These are phyloP conservation scores for Pestalotiopsis sp. DNA, from an alignment of 2,329 filamentous ascomycete genomes.

Conservation along the genomic window DNA sequence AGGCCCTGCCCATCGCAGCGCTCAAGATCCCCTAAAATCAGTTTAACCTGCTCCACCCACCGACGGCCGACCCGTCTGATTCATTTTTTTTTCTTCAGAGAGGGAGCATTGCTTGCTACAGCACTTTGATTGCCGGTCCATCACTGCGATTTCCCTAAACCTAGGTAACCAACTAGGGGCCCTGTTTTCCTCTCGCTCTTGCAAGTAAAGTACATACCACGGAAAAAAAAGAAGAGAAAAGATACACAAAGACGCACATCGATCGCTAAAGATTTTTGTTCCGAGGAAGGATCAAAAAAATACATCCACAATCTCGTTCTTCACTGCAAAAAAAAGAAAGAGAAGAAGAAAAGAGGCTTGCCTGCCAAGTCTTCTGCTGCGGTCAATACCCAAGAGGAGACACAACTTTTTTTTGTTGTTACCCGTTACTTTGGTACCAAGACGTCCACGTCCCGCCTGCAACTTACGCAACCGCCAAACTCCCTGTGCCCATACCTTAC, in stretches of 20 bases:
- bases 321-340: neutral
- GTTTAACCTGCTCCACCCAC: conserved; percentile 1
- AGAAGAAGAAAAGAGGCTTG: neutral
- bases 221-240: neutral
- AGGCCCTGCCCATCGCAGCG: neutral
- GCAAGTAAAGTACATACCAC: neutral
- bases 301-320: neutral
- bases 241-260: conserved; percentile 4
- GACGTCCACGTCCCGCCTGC: neutral
- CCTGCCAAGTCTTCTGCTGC: neutral
- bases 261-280: neutral
- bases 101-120: neutral
- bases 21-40: neutral
- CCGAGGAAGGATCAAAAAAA: neutral
- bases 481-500: neutral
- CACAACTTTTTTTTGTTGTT: neutral
- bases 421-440: neutral
- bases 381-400: neutral
- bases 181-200: neutral
- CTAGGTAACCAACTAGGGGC: neutral
- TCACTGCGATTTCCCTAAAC: conserved; percentile 3
- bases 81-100: neutral
- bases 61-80: conserved; percentile 4
- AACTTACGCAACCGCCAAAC: conserved; percentile 1
- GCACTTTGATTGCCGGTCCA: neutral